Conservation (phyloP, 1,284 basidiomycete species). For the Neotropicomus parvogracilis region DNA sequence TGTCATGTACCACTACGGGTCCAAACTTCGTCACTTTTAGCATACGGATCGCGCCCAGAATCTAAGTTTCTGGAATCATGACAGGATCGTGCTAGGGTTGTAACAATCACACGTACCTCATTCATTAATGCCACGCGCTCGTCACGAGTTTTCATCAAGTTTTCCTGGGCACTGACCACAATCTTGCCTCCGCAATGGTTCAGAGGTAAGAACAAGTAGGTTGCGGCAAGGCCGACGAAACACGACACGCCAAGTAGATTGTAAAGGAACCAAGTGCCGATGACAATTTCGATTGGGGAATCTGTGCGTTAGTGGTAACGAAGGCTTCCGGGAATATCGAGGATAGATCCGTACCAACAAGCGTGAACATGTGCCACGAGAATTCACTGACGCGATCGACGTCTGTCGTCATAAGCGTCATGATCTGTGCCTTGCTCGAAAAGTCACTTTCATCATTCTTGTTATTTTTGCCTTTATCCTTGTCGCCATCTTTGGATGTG, state of each 20-base stretch:
- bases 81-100: not conserved
- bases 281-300: slow-evolving; percentile 81
- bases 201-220: slow-evolving; percentile 80
- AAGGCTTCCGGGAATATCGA: slow-evolving; percentile 1
- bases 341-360: slow-evolving; percentile 45
- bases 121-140: slow-evolving; percentile 91
- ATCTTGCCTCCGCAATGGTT: slow-evolving; percentile 87
- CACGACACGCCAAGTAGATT: slow-evolving; percentile 76
- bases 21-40: slow-evolving; percentile 57
- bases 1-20: not conserved
- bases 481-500: slow-evolving; percentile 24
- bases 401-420: slow-evolving; percentile 67
- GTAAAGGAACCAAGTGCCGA: slow-evolving; percentile 80
- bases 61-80: slow-evolving; percentile 36
- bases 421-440: slow-evolving; percentile 84
- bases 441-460: slow-evolving; percentile 70
- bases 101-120: slow-evolving; percentile 47
- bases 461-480: slow-evolving; percentile 31
- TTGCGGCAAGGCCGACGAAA: slow-evolving; percentile 80
- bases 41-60: slow-evolving; percentile 89
- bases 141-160: slow-evolving; percentile 89
- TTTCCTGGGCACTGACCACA: slow-evolving; percentile 81
- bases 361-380: slow-evolving; percentile 71
- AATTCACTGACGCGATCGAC: slow-evolving; percentile 88
- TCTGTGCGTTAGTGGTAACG: slow-evolving; percentile 44